These are phyloP conservation scores for Sarocladium kiliense DNA, from an alignment of 2,329 filamentous ascomycete species.

Conservation along the genomic window DNA sequence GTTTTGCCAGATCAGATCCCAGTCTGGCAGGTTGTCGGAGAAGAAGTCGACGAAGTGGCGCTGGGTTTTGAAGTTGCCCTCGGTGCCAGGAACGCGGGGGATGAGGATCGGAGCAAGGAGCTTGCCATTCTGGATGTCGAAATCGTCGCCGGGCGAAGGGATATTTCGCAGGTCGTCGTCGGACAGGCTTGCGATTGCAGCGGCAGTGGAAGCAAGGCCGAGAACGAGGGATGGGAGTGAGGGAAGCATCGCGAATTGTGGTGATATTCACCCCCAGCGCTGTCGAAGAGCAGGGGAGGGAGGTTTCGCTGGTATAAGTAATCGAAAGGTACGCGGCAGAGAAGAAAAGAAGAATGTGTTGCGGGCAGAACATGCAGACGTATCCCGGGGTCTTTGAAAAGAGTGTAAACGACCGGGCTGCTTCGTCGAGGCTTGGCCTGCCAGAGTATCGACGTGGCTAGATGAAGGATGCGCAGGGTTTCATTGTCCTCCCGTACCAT, in stretches of 20 bases:
- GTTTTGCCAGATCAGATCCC: constrained; percentile 82
- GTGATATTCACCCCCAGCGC: background rate
- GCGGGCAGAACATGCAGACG: background rate
- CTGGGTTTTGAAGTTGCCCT: constrained; percentile 67
- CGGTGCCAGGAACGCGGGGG: constrained; percentile 82
- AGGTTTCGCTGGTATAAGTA: background rate
- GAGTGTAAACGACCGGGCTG: background rate
- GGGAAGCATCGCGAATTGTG: constrained; percentile 11
- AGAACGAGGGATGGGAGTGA: constrained; percentile 21
- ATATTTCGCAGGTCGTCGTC: constrained; percentile 69
- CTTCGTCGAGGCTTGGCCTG: constrained; percentile 7
- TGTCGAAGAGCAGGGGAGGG: background rate
- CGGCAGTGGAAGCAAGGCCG: constrained; percentile 15
- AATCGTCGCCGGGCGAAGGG: constrained; percentile 67
- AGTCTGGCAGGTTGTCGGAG: constrained; percentile 63
- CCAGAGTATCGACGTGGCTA: constrained; percentile 5
- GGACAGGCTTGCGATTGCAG: constrained; percentile 51
- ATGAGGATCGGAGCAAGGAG: constrained; percentile 83
- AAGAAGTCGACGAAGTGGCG: constrained; percentile 86
- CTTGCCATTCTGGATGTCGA: constrained; percentile 70
- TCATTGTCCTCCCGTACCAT: background rate
- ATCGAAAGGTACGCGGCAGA: too few relatives aligned
- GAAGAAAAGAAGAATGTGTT: background rate
- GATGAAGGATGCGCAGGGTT: constrained; percentile 2
- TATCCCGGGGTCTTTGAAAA: background rate